A percentile compares a stretch with the other conserved stretches of the same genome.
These are phyloP conservation scores for Polysphondylium violaceum DNA, from an alignment of 78 protist species.

Conservation along the genomic window DNA sequence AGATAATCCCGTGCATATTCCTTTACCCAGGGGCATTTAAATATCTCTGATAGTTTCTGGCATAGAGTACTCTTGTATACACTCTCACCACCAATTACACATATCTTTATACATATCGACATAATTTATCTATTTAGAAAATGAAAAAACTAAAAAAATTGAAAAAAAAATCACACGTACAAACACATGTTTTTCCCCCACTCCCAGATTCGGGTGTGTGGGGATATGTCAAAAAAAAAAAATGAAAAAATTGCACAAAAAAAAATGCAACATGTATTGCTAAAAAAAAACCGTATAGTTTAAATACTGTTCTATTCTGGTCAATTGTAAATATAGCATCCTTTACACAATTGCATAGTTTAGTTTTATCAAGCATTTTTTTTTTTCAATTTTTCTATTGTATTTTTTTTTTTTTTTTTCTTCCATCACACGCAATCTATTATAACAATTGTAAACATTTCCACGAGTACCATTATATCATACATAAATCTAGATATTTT, in stretches of 20 bases:
- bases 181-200: neutral
- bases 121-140: no score
- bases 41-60: slow-evolving; percentile 6
- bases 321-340: no score
- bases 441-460: no score
- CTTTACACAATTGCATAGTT: no score
- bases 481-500: no score
- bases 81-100: slow-evolving; percentile 65
- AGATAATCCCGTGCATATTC: slow-evolving; percentile 49
- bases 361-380: neutral
- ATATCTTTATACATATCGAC: neutral
- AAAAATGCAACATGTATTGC: no score
- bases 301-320: no score
- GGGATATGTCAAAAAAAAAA: neutral
- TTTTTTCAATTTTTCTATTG: neutral
- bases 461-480: no score
- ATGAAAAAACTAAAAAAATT: neutral
- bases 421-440: no score
- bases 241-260: neutral
- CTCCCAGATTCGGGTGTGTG: neutral
- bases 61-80: slow-evolving; percentile 31
- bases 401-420: slow-evolving; percentile 1
- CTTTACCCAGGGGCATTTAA: slow-evolving; percentile 1
- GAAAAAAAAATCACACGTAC: neutral
- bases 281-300: slow-evolving; percentile 2